These are phyloP conservation scores for Kwoniella heveanensis DNA, from an alignment of 768 basidiomycete genomes.

Conservation along the genomic window DNA sequence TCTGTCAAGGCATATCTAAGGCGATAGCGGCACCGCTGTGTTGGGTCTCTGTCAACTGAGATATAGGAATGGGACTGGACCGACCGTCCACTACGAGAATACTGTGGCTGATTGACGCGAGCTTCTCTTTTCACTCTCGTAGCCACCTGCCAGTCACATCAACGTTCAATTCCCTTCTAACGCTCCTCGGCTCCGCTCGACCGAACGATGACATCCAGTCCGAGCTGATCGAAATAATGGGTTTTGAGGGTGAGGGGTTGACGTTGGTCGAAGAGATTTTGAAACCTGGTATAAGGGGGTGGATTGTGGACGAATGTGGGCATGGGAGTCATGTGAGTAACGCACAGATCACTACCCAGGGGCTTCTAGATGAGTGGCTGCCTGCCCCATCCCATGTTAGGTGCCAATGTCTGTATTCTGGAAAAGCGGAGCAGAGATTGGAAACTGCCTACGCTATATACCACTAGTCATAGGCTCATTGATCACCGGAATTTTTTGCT, in stretches of 20 bases:
- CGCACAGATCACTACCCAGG: no score
- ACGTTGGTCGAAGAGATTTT: constrained; percentile 75
- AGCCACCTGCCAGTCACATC: constrained; percentile 43
- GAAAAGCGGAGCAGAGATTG: no score
- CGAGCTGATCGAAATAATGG: constrained; percentile 76
- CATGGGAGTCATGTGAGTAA: background rate
- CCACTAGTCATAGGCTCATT: no score
- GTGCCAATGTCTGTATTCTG: no score
- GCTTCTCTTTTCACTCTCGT: background rate
- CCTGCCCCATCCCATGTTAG: no score
- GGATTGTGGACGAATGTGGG: constrained; percentile 53
- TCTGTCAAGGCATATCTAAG: background rate
- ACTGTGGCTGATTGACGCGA: background rate
- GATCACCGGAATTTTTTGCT: no score
- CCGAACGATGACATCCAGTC: constrained; percentile 72
- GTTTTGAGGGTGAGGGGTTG: constrained; percentile 71
- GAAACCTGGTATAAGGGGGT: constrained; percentile 59
- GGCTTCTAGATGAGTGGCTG: background rate
- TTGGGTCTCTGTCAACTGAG: no score
- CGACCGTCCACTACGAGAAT: background rate
- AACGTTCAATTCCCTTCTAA: constrained; percentile 32
- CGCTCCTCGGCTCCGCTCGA: constrained; percentile 30
- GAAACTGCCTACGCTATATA: no score
- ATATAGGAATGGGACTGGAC: background rate
- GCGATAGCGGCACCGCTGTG: no score